Percentiles rank a stretch among this genome's conserved stretches.
Evolutionary conservation across 108 stramenopile genomes (phyloP).

Genomic region (Cyclostephanos invisitatus): DNA sequence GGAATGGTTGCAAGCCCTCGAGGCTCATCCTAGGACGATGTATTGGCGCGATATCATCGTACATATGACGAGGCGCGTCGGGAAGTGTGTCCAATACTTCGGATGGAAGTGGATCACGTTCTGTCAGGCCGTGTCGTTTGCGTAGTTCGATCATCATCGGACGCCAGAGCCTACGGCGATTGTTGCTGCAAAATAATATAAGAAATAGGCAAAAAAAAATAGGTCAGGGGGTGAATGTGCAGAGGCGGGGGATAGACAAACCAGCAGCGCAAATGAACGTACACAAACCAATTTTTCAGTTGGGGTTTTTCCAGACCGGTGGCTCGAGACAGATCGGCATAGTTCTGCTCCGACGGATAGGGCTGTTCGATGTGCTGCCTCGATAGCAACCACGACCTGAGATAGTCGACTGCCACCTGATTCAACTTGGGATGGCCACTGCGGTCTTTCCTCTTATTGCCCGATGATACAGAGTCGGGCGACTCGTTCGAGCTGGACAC

Average conservation of each 20-base stretch:
- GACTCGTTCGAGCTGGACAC: not conserved
- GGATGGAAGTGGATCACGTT: not conserved
- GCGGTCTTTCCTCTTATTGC: slow-evolving; percentile 5
- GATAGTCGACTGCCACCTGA: not conserved
- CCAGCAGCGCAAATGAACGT: not conserved
- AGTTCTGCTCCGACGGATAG: slow-evolving; percentile 9
- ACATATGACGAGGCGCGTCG: not conserved
- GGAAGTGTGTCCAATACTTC: slow-evolving; percentile 1
- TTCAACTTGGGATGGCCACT: slow-evolving; percentile 9
- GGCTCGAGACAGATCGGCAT: not conserved
- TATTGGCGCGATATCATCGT: not conserved
- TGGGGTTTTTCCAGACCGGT: slow-evolving; percentile 5
- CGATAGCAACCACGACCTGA: slow-evolving; percentile 8
- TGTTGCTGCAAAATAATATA: not conserved
- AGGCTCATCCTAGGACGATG: not conserved
- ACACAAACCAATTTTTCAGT: slow-evolving; percentile 9
- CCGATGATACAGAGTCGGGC: not conserved
- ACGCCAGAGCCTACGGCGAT: slow-evolving; percentile 8
- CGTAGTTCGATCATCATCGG: slow-evolving; percentile 4
- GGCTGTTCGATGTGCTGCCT: slow-evolving; percentile 7
- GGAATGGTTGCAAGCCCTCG: not conserved
- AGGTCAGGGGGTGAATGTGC: not conserved
- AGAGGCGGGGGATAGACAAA: not conserved
- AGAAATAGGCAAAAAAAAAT: not conserved
- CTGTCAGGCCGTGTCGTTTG: not conserved